Percentiles rank a stretch among this genome's conserved stretches.
These are phyloP conservation scores for Fusarium newnesense DNA, from an alignment of 2,329 filamentous ascomycete genomes.

Conservation along the genomic window DNA sequence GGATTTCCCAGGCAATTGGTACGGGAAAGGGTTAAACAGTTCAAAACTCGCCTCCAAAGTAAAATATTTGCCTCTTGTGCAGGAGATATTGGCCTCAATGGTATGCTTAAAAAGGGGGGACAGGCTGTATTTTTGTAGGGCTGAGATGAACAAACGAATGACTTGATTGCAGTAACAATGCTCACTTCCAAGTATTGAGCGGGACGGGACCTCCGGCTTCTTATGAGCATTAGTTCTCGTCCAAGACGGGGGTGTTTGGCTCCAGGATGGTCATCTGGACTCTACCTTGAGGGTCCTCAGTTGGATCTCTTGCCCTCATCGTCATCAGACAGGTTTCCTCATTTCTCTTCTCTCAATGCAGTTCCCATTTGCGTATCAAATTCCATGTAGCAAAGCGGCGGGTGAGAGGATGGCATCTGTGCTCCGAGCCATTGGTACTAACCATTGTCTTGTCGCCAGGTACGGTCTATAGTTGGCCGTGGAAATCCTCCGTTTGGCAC, in stretches of 20 bases:
- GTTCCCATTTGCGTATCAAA: constrained; percentile 22
- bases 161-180: constrained; percentile 9
- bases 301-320: constrained; percentile 11
- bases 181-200: constrained; percentile 19
- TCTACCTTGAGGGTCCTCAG: constrained; percentile 10
- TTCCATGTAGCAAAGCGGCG: constrained; percentile 22
- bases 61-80: not conserved
- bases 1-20: not conserved
- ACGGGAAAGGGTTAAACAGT: not conserved
- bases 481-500: constrained; percentile 17
- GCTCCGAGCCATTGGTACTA: constrained; percentile 24
- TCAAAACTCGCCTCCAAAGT: not conserved
- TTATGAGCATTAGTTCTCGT: constrained; percentile 31
- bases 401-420: not conserved
- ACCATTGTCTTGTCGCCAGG: constrained; percentile 19
- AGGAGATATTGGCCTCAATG: constrained; percentile 2
- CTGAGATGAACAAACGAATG: constrained; percentile 31
- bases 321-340: constrained; percentile 30
- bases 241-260: constrained; percentile 14
- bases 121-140: constrained; percentile 34
- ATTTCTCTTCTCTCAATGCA: constrained; percentile 34
- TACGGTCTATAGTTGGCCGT: constrained; percentile 34
- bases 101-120: not conserved
- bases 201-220: constrained; percentile 39
- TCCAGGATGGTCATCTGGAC: constrained; percentile 9